phyloP scores from a whole-genome alignment of 768 basidiomycete species.

The Heimioporus sp. region DNA sequence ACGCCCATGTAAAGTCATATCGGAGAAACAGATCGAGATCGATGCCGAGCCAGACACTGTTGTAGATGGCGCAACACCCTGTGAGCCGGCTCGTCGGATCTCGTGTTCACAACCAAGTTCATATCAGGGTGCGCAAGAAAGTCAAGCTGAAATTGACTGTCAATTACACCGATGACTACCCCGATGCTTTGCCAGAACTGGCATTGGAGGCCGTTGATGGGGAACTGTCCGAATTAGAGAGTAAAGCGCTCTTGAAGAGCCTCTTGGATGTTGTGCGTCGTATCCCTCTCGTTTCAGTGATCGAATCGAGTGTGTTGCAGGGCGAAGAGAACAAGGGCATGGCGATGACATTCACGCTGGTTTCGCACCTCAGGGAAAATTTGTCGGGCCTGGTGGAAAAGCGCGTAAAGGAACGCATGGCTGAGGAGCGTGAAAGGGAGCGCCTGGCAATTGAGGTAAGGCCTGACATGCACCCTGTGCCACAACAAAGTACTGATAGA shows the following conservation, averaged over 20 bases:
- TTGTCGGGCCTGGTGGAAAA: constrained; percentile 60
- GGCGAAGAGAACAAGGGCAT: constrained; percentile 88
- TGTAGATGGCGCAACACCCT: constrained; percentile 54
- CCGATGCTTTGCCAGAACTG: constrained; percentile 77
- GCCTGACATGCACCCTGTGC: neutral
- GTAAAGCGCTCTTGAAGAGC: constrained; percentile 51
- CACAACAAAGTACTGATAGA: neutral
- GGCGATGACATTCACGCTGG: constrained; percentile 97
- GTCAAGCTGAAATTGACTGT: constrained; percentile 75
- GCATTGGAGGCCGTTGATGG: constrained; percentile 63
- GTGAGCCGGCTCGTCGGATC: constrained; percentile 36
- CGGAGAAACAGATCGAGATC: constrained; percentile 79
- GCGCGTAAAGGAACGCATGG: constrained; percentile 53
- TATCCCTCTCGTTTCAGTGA: neutral
- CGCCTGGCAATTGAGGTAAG: constrained; percentile 72
- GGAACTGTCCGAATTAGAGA: constrained; percentile 58
- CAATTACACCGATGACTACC: constrained; percentile 79
- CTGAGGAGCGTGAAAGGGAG: constrained; percentile 72
- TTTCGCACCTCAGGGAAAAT: constrained; percentile 79
- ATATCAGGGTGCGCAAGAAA: constrained; percentile 36
- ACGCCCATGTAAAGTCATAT: constrained; percentile 67
- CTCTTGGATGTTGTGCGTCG: constrained; percentile 54
- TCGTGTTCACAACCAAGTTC: constrained; percentile 7
- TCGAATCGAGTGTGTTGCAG: constrained; percentile 33
- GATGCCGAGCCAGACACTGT: constrained; percentile 85